Evolutionary conservation across 169 alveolate species (phyloP), one percentile per base, ranked within the genome.

Genomic region (Eimeria maxima): DNA sequence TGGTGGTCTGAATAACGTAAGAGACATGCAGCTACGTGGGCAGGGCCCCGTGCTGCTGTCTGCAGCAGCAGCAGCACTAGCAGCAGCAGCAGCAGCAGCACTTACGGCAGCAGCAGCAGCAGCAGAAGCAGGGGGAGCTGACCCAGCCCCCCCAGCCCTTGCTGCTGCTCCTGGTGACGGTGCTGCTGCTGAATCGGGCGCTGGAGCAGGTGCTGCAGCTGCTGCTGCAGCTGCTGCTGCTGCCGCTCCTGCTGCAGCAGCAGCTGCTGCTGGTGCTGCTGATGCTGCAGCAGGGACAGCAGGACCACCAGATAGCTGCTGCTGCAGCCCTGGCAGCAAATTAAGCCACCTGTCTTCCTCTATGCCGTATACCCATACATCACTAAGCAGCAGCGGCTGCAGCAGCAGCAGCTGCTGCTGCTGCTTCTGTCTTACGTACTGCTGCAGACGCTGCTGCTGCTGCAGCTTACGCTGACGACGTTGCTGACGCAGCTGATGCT

Each of bases 361-460:
- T n/a, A 27, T 78, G 22, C 14, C 57, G 47, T 78, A 78, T 5
- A 27, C 88, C 88, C 88, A 78, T 22, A 78, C 20, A 44, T 78
- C 88, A 18, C 53, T 11, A 29, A 78, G 57, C 22, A 78, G 42
- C 24, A 11, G 24, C 33, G 57, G 88, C 88, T 78, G 53, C 65
- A 78, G 65, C 88, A 44, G 33, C 14, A 3, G 42, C 20, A 10
- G 65, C 27, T 27, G 27, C n/a, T n/a, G n/a, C n/a, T n/a, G n/a
- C n/a, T n/a, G n/a, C 78, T 27, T 78, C 6, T 45, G 42, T 16
- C 88, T 38, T 13, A 16, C 27, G 67, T 4, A n/a, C 88, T 78
- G 65, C 63, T 45, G 88, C 63, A 44, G 63, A 38, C 22, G 65
- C 88, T 78, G 67, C 88, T 78, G 67, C 88, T 78, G 88, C 65